A percentile compares a stretch with the other conserved stretches of the same genome.
Conservation (phyloP, 2,329 filamentous ascomycete genomes). For the Fusarium veterinarium region DNA sequence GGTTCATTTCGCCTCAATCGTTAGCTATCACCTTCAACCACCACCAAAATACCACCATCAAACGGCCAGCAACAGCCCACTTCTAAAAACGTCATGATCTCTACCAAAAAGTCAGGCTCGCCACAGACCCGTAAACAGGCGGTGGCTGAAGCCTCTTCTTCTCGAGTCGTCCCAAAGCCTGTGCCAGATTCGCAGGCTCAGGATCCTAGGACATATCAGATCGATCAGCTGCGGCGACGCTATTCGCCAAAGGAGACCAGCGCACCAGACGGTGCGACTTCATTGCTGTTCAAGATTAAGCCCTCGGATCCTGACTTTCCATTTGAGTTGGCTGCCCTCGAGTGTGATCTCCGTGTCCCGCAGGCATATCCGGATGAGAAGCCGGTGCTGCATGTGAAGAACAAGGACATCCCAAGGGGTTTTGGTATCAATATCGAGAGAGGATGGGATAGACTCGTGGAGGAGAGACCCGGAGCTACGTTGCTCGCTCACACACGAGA, state of each 20-base stretch:
- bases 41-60: constrained; percentile 12
- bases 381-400: constrained; percentile 72
- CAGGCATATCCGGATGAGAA: constrained; percentile 67
- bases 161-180: constrained; percentile 72
- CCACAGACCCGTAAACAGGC: constrained; percentile 57
- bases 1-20: constrained; percentile 7
- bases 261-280: constrained; percentile 61
- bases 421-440: constrained; percentile 82
- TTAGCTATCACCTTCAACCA: not conserved
- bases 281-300: constrained; percentile 71
- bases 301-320: constrained; percentile 89
- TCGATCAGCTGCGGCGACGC: constrained; percentile 77
- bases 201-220: constrained; percentile 79
- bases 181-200: constrained; percentile 71
- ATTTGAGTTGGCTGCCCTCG: constrained; percentile 76
- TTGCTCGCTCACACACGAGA: constrained; percentile 75
- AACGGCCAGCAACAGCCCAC: constrained; percentile 4
- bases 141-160: constrained; percentile 56
- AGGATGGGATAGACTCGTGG: constrained; percentile 75
- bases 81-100: constrained; percentile 51
- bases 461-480: constrained; percentile 65
- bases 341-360: constrained; percentile 76
- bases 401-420: constrained; percentile 75
- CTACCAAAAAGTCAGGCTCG: constrained; percentile 48
- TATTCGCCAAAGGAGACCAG: constrained; percentile 64